Conservation (phyloP, 2,329 filamentous ascomycete genomes). For the Pseudogymnoascus sp. region DNA sequence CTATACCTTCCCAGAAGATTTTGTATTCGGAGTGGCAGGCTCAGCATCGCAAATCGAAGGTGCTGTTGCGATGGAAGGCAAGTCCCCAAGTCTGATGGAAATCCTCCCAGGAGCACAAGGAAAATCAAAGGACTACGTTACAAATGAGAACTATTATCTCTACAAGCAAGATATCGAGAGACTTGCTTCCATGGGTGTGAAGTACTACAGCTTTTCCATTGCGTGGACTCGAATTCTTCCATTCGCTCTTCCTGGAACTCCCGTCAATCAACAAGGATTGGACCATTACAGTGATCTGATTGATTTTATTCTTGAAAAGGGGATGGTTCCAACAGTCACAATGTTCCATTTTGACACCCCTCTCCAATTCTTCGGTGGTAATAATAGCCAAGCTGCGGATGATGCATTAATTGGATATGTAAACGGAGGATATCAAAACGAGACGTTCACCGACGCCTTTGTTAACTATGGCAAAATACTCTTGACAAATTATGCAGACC, state of each 20-base stretch:
- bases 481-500: conserved; percentile 44
- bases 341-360: conserved; percentile 45
- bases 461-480: conserved; percentile 46
- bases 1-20: conserved; percentile 43
- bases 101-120: conserved; percentile 20
- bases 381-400: conserved; percentile 23
- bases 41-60: conserved; percentile 41
- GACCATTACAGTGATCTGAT: conserved; percentile 49
- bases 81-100: conserved; percentile 35
- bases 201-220: conserved; percentile 46
- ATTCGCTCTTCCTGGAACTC: conserved; percentile 42
- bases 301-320: conserved; percentile 41
- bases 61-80: conserved; percentile 37
- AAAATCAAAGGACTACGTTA: conserved; percentile 28
- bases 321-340: conserved; percentile 42
- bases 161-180: conserved; percentile 51
- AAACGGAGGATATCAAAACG: conserved; percentile 37
- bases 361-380: conserved; percentile 35
- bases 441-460: conserved; percentile 43
- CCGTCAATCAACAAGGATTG: conserved; percentile 43
- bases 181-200: conserved; percentile 44
- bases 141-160: conserved; percentile 46
- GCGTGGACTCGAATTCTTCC: conserved; percentile 46
- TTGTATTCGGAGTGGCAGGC: conserved; percentile 42
- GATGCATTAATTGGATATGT: conserved; percentile 28